A percentile compares a stretch with the other conserved stretches of the same genome.
Conservation (phyloP, 2,329 filamentous ascomycete genomes). For the Bimuria novae-zelandiae region DNA sequence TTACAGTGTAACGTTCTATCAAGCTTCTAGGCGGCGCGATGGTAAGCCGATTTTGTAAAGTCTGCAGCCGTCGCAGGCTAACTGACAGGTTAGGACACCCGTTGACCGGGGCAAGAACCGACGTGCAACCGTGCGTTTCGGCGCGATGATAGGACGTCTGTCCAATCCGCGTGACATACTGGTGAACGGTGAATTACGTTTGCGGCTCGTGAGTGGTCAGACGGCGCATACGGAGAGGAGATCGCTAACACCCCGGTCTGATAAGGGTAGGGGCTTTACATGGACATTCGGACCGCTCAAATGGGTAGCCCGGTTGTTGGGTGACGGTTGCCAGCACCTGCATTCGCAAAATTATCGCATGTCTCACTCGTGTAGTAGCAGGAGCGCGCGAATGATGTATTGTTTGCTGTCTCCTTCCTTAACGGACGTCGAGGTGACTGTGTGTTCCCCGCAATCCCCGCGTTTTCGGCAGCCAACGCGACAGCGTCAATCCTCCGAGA, state of each 20-base stretch:
- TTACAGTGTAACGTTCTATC: slow-evolving; percentile 4
- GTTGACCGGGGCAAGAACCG: neutral
- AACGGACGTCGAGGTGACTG: slow-evolving; percentile 1
- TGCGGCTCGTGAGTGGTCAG: slow-evolving; percentile 5
- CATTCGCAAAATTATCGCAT: neutral
- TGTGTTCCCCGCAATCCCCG: slow-evolving; percentile 5
- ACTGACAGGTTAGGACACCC: neutral
- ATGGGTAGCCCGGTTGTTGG: slow-evolving; percentile 3
- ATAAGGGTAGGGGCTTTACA: slow-evolving; percentile 13
- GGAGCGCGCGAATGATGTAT: neutral
- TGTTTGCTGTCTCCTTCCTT: slow-evolving; percentile 4
- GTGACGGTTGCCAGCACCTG: neutral
- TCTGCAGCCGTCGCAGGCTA: neutral
- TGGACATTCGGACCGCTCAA: slow-evolving; percentile 2
- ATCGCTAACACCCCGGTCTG: slow-evolving; percentile 11
- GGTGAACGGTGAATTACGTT: slow-evolving; percentile 1
- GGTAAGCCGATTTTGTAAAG: too few relatives aligned
- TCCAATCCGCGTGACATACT: slow-evolving; percentile 14
- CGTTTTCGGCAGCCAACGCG: neutral
- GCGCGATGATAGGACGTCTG: slow-evolving; percentile 10
- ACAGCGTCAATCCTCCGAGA: neutral
- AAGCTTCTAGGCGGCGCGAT: neutral
- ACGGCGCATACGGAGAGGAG: neutral
- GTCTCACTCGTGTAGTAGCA: neutral
- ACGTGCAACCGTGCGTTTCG: slow-evolving; percentile 8